Base-by-base conservation (phyloP, 2,329 filamentous ascomycete genomes). In the Epichloe hybrida region DNA sequence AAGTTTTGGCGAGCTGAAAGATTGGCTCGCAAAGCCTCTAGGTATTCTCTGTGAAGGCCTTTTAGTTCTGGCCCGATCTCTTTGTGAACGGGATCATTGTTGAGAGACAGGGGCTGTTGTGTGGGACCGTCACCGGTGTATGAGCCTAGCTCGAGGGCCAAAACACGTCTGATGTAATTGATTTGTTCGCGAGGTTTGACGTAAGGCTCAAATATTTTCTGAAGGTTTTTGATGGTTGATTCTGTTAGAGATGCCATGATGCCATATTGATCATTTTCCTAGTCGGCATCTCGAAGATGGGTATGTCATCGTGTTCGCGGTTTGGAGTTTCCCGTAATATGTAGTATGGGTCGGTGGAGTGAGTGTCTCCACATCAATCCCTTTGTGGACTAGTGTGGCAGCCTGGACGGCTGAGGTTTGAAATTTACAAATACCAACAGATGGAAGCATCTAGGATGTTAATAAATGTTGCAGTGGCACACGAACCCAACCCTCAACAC, bases 131-230 rank as follows among this genome's bases (percentile, higher is more conserved):
- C 64, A 15, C 70, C 64, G 17, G 75, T 59, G 55, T 68, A 72
- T 21, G 72, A 69, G 31, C 70, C 71, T 5, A 84, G 65, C 55
- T 81, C 72, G 20, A 75, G 69, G 41, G 76, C 71, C 44, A 81
- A 60, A 34, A 80, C 66, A 47, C 74, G 75, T 54, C 77, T 71
- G 51, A 83, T 76, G 45, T 75, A 74, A 37, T 72, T 68, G 46
- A 73, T 70, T 56, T 83, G 76, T 52, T 81, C 77, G 27, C 78
- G 72, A 31, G 75, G 71, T 48, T 76, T 77, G 51, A 82, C 68
- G 53, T 72, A 80, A 4, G 75, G 73, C 36, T 69, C 65, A 20
- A 84, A 68, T 17, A 63, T 65, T 39, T 66, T 63, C 50, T 72
- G 69, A 36, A 76, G 62, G 36, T 63, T 63, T 46, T 66, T 59